Conservation (phyloP, 164 flowering plant species). For the Vitis labrusca region DNA sequence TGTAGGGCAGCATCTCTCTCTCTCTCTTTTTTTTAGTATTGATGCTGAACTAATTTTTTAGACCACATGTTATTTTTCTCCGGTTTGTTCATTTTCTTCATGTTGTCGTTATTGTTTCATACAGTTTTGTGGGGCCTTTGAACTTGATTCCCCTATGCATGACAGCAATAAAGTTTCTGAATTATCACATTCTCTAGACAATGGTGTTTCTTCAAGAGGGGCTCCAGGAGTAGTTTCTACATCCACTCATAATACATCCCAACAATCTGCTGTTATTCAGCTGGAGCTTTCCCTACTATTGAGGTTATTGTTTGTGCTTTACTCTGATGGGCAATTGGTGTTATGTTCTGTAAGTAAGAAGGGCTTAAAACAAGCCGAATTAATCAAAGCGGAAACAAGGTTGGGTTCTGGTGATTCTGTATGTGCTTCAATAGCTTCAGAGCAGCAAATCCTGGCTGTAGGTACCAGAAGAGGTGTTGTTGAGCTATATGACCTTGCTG, state of each 20-base stretch:
- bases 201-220: constrained; percentile 57
- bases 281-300: constrained; percentile 69
- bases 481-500: constrained; percentile 81
- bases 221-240: constrained; percentile 13
- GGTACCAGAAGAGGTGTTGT: constrained; percentile 86
- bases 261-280: constrained; percentile 46
- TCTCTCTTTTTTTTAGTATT: neutral
- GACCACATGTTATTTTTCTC: neutral
- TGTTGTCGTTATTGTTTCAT: constrained; percentile 5
- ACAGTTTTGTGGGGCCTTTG: constrained; percentile 72
- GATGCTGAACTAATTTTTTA: neutral
- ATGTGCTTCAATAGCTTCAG: constrained; percentile 79
- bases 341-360: constrained; percentile 81
- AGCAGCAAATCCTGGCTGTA: constrained; percentile 89
- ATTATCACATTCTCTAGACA: constrained; percentile 37
- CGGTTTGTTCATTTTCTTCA: constrained; percentile 3
- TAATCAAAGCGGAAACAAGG: constrained; percentile 63
- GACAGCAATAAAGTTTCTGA: constrained; percentile 26
- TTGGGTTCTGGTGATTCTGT: constrained; percentile 73
- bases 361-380: constrained; percentile 70
- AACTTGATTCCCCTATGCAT: constrained; percentile 30
- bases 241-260: constrained; percentile 22
- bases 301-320: constrained; percentile 71
- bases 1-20: neutral
- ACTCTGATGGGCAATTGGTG: constrained; percentile 66